Evolutionary conservation across 208 protist genomes (phyloP), one percentile per base, ranked within the genome.

Genomic region (Acanthamoeba sp.): DNA sequence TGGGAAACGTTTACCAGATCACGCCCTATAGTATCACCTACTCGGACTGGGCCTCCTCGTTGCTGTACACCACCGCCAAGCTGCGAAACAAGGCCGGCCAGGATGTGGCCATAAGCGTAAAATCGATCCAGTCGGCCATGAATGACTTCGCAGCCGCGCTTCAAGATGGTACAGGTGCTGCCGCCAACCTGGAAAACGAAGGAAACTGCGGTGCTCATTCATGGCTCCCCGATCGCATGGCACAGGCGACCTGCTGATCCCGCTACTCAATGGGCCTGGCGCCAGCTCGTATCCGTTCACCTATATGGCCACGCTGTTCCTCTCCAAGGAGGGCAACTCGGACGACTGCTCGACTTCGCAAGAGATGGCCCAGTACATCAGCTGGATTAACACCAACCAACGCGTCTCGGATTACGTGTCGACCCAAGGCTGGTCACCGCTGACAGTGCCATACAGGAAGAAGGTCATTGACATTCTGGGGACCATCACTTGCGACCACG

Each of bases 381-480:
- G 82, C 82, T 90, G 82, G 82, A 29, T 66, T 4, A 5, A 27
- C 18, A 38, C 34, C 52, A 90, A 90, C 82, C 52, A 90, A 32
- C 82, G 34, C n/a, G 82, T 42, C 9, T 27, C 16, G 16, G 50
- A 90, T 29, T 20, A 22, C 34, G 20, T 42, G 55, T 29, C 52
- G 29, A 10, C 45, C 27, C 82, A 18, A 5, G 82, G 82, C n/a
- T 90, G 45, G 45, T 7, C 82, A 16, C 55, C 82, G 16, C 48
- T 90, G 10, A 42, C 55, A 5, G 55, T 90, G 29, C 20, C 82
- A 14, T 90, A 64, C 55, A n/a, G 48, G 9, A 90, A 90, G 82
- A 7, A 18, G 18, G 22, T 90, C 32, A 90, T 90, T 34, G 82
- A 90, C 55, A 24, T 42, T 3, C 82, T 90, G 3, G 82, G 82